Base-by-base conservation (phyloP, 208 protist species). In the Trypanosoma melophagium region DNA sequence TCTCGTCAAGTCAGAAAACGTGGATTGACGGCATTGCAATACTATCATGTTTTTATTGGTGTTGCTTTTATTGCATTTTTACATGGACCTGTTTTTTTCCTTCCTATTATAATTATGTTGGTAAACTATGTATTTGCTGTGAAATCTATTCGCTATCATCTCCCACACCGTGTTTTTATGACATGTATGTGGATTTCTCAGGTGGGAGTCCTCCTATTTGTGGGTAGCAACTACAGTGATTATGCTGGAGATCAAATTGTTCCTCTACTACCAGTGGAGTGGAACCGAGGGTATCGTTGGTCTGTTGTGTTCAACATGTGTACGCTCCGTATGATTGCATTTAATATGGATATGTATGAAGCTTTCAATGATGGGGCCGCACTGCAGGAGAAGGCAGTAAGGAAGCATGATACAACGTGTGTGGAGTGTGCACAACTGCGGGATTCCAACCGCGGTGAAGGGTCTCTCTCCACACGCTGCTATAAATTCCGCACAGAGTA, bases 321-420 rank as follows among this genome's bases (percentile, higher is more conserved):
- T 14, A 77, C 81, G 53, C 76, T 97, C 31, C 83, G 90, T 41
- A 80, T 96, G 66, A 90, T 97, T 65, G 90, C 90, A 57, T 89
- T 87, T 68, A 80, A 80, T 60, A 82, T 79, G 69, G 86, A 92
- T 58, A 56, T 71, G 66, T 83, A 77, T 76, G 79, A 86, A 61
- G 76, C 77, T 16, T 62, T 66, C 13, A 49, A 51, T 7, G 35
- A 66, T n/a, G 61, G 54, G 13, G 12, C 55, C 7, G 52, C 31
- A 12, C 69, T 69, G 38, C 66, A 68, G 9, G 68, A 77, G 50
- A 62, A 74, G 12, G 76, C 72, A 3, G 24, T 62, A 31, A 54
- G 21, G 57, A 79, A 79, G 47, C 74, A 79, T 44, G 35, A 62
- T 31, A 66, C 40, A 7, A n/a, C 5, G 7, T 79, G 74, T 40